Percentiles rank a stretch among this genome's conserved stretches.
Conservation (phyloP, 73 alveolate species). For the Chromera velia region DNA sequence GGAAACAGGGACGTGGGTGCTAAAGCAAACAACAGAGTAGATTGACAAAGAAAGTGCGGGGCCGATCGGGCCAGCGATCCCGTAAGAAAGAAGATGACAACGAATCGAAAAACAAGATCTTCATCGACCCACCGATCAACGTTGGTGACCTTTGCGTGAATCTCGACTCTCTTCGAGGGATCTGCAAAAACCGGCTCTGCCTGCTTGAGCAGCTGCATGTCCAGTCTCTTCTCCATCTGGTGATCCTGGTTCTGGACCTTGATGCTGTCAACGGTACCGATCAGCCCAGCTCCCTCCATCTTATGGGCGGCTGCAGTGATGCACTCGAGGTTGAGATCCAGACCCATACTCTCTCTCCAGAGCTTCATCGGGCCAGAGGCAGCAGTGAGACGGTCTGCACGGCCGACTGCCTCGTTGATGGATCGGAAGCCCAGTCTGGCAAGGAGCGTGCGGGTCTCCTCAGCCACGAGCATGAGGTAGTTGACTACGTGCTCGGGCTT, state of each 20-base stretch:
- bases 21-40: no score
- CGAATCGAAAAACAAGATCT: no score
- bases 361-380: no score
- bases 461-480: constrained; percentile 49
- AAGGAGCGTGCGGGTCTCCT: constrained; percentile 39
- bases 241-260: constrained; percentile 21
- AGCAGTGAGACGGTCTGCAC: no score
- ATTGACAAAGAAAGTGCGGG: no score
- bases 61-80: no score
- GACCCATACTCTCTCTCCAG: no score
- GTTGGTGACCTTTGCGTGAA: constrained; percentile 1
- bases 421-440: constrained; percentile 44
- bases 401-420: constrained; percentile 41
- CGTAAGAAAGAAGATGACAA: no score
- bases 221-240: not conserved
- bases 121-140: constrained; percentile 36
- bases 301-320: not conserved
- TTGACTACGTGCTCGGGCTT: constrained; percentile 47
- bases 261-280: constrained; percentile 28
- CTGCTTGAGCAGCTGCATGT: not conserved
- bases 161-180: not conserved
- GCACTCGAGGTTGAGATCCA: not conserved
- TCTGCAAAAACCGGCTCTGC: not conserved
- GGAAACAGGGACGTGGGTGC: no score
- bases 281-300: not conserved